Evolutionary conservation across 73 alveolate genomes (phyloP), one percentile per base, ranked within the genome.

Genomic region (Blepharisma japonicum): DNA sequence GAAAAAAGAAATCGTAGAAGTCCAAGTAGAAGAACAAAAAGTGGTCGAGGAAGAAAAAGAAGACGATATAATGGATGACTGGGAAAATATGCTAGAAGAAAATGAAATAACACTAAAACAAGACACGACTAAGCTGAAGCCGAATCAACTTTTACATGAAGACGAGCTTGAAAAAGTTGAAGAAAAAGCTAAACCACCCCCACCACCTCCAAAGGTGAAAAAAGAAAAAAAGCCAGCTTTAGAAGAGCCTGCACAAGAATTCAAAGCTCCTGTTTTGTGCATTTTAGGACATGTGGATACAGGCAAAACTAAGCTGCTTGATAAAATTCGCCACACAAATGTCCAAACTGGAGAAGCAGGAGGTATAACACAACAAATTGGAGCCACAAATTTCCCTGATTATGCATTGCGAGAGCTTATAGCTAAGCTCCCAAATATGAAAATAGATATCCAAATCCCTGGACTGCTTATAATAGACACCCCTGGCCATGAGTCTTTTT

Each of bases 401-500:
- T 6, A 56, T 8, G 83, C 83, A 7, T 21, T 54, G 11, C n/a
- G 23, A 14, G 68, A 11, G 8, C 25, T 25, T 11, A 56, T 45
- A n/a, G 39, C 53, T 7, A 74, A 74, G 67, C 76, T 55, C 20
- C 86, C 86, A 47, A 82, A 78, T 68, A 81, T 92, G 85, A 94
- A 90, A 53, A 86, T 92, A 47, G 87, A 91, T 45, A 78, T 88
- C 25, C 18, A 91, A 77, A 92, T 96, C 45, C 99, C 99, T 6
- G 99, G 99, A 8, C 93, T 94, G 76, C 92, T 95, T 47, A 90
- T 98, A 78, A 98, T 96, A 70, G 99, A 98, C 89, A 98, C 99
- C 8, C 99, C 99, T 6, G 99, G 99, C 20, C 99, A 97, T 91
- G 99, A 97, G 86, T 95, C 99, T 23, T 98, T 98, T 89, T 92